Base-by-base conservation (phyloP, 371 early-diverging fungal genomes). In the Rhizomucor miehei region DNA sequence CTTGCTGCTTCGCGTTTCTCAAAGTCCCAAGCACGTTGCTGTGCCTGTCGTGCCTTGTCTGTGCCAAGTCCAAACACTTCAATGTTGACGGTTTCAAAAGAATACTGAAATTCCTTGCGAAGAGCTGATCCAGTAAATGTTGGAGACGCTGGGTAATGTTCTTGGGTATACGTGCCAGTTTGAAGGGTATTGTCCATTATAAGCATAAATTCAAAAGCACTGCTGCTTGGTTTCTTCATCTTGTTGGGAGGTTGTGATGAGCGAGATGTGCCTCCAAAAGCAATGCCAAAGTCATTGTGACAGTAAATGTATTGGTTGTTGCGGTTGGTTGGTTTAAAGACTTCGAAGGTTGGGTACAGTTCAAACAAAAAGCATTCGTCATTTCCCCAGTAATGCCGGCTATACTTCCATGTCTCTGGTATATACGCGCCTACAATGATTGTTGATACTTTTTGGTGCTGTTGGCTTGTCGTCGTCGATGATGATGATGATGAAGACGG, bases 41-140 rank as follows among this genome's bases (percentile, higher is more conserved):
- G 82, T 24, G 56, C 34, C 16, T 57, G 63, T 36, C 66, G 66
- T 34, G 74, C 77, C 20, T 70, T 74, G 17, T 70, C 66, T 11
- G 67, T 74, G 1, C 84, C 85, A 17, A 84, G 46, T 0, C 85
- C 86, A 72, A 83, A 78, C 0, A 82, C 86, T 47, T 86, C 85
- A 21, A 84, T 73, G 40, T 75, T 74, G 0, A 76, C 66, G 0
- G 78, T 69, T 25, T 86, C 82, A 67, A 83, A 80, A 3, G 53
- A 44, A 13, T 54, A 55, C 3, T 35, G 41, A 35, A 72, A 70
- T 20, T 38, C 37, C 43, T 50, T 45, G 12, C 60, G 44, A 6
- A 40, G 16, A 6, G 39, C 57, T 10, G 60, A 56, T 9, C 55
- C 56, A 25, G 59, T 48, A 24, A 66, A 62, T 0, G 69, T 72